phyloP scores from a whole-genome alignment of 176 grass and related monocot genomes.

The Aegilops tauschii region DNA sequence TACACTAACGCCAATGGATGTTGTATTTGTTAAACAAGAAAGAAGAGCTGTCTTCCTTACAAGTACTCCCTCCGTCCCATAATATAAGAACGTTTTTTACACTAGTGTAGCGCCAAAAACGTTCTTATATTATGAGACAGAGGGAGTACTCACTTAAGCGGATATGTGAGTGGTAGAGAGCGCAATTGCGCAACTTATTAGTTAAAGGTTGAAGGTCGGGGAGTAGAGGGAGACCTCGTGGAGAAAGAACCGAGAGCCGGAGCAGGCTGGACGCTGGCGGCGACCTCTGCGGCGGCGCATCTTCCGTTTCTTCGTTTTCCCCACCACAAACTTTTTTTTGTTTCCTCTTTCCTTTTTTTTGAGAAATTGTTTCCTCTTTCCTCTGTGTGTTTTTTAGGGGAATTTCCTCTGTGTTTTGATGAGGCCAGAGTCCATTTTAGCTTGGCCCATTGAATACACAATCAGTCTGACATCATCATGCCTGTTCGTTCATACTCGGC shows the following conservation, averaged over 20 bases:
- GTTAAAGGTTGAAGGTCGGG: background rate
- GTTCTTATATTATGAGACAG: no score
- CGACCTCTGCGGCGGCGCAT: no score
- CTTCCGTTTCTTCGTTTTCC: background rate
- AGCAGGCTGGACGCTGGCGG: no score
- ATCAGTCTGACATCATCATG: no score
- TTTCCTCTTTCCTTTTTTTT: background rate
- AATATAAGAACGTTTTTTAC: no score
- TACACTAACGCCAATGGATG: background rate
- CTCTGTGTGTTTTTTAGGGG: no score
- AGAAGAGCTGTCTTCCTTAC: background rate
- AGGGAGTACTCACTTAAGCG: no score
- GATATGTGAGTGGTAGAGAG: background rate
- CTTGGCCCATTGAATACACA: background rate
- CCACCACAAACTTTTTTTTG: background rate
- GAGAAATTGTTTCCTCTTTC: background rate
- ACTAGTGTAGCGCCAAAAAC: no score
- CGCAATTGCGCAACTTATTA: background rate
- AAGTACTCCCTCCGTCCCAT: no score
- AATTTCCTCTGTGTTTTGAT: background rate
- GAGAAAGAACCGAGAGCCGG: no score
- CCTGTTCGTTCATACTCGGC: no score
- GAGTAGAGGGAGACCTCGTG: background rate
- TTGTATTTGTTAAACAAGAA: background rate
- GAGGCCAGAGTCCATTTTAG: background rate